Evolutionary conservation across 139 green algal species (phyloP), one percentile per base, ranked within the genome.

Genomic region (Eudorina sp.): DNA sequence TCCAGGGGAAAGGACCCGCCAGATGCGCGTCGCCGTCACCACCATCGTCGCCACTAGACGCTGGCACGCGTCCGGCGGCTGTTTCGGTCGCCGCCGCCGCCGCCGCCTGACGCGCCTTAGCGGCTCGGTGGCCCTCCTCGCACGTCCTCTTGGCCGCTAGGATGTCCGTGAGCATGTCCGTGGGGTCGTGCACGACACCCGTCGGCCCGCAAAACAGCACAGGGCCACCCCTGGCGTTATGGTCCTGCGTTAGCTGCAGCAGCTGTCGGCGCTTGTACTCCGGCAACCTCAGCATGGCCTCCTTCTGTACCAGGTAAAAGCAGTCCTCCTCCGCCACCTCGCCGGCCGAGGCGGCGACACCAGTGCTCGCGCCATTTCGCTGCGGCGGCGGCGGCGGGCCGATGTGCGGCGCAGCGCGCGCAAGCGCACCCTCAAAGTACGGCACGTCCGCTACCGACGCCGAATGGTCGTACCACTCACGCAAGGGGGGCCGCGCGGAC

Each of bases 1-100:
- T 85, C 78, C 78, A 85, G 9, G 78, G 78, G 29, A 85, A 74
- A 8, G 78, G 78, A 13, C 78, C 78, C 40, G 5, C 27, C 55
- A 85, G 55, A 9, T 43, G 53, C 29, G 51, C 36, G 16, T 36
- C 38, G 41, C 40, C 21, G 36, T 25, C 34, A 18, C 53, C 53
- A 36, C 53, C 76, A 31, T 1, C 14, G 4, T 34, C 53, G 2
- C 76, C 76, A 8, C 3, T 9, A 4, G 19, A 19, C 2, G 2
- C 70, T 38, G 45, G 14, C 19, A 2, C 68, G 14, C 68, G 8
- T 16, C 38, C 34, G 14, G 38, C 38, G 14, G 38, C 68, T 34
- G 27, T 7, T 19, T 38, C 38, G 7, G 41, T 25, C 0, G 72
- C 41, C 41, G 41, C 72, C 4, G 72, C 19, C 25, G 46, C 74